Percentiles rank a stretch among this genome's conserved stretches.
These are phyloP conservation scores for Calycina herbarum DNA, from an alignment of 2,329 filamentous ascomycete species.

Conservation along the genomic window DNA sequence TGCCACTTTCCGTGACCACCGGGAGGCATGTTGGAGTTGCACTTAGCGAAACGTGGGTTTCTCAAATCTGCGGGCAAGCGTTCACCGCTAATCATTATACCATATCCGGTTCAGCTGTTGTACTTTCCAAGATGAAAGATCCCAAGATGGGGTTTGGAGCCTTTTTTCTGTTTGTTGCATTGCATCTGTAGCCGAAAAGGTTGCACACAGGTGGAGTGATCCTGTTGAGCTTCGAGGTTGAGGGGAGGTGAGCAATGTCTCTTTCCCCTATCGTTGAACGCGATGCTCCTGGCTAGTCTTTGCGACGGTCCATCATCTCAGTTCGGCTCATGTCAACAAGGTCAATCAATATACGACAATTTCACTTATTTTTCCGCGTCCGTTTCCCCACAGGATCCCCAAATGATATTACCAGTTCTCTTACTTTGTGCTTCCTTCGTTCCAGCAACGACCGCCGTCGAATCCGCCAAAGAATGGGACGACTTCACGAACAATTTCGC, in stretches of 20 bases:
- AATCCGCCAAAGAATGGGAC: neutral
- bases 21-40: too few species aligned
- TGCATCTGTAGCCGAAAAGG: neutral
- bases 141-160: neutral
- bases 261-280: too few species aligned
- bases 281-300: too few species aligned
- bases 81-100: neutral
- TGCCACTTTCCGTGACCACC: too few species aligned
- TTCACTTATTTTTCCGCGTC: too few species aligned
- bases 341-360: too few species aligned
- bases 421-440: neutral
- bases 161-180: neutral
- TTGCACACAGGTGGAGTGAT: neutral
- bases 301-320: too few species aligned
- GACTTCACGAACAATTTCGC: constrained; percentile 4
- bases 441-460: neutral
- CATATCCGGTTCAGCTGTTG: neutral
- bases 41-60: neutral
- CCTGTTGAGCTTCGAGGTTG: neutral
- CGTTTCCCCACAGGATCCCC: too few species aligned
- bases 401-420: neutral
- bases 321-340: too few species aligned
- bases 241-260: neutral
- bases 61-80: neutral
- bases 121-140: neutral